Evolutionary conservation across 1,284 basidiomycete genomes (phyloP).

Genomic region (Irpex sp.): DNA sequence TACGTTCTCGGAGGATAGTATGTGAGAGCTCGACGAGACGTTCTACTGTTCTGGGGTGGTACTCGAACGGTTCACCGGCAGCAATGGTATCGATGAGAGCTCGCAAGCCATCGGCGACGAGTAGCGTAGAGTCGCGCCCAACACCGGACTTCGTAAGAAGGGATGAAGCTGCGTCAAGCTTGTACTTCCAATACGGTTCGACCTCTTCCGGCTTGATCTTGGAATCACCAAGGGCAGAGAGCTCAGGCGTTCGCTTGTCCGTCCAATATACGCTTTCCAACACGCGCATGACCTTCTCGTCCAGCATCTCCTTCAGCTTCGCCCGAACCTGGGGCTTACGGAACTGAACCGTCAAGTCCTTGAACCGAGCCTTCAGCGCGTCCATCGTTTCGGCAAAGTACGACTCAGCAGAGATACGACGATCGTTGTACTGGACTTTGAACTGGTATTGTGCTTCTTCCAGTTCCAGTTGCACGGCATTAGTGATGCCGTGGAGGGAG

Average conservation of each 20-base stretch:
- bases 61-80: slow-evolving; percentile 85
- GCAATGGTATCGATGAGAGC: slow-evolving; percentile 88
- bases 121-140: slow-evolving; percentile 89
- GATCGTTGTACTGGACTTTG: slow-evolving; percentile 99
- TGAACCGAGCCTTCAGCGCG: slow-evolving; percentile 87
- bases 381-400: slow-evolving; percentile 99
- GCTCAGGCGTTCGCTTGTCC: slow-evolving; percentile 80
- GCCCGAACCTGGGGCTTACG: slow-evolving; percentile 86
- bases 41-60: slow-evolving; percentile 85
- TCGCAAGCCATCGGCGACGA: slow-evolving; percentile 94
- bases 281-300: slow-evolving; percentile 96
- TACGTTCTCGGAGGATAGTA: slow-evolving; percentile 87
- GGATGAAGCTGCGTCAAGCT: slow-evolving; percentile 89
- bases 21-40: slow-evolving; percentile 91
- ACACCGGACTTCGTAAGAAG: slow-evolving; percentile 95
- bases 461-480: slow-evolving; percentile 94
- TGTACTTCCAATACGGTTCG: slow-evolving; percentile 94
- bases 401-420: slow-evolving; percentile 90
- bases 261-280: slow-evolving; percentile 97
- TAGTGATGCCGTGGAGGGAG: slow-evolving; percentile 92
- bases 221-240: slow-evolving; percentile 71
- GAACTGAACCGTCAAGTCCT: slow-evolving; percentile 83
- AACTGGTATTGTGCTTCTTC: slow-evolving; percentile 98
- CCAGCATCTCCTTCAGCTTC: slow-evolving; percentile 88
- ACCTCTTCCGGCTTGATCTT: slow-evolving; percentile 74